Evolutionary conservation across 805 yeast species (phyloP), one percentile per base, ranked within the genome.

Genomic region (Schwanniomyces vanrijiae): DNA sequence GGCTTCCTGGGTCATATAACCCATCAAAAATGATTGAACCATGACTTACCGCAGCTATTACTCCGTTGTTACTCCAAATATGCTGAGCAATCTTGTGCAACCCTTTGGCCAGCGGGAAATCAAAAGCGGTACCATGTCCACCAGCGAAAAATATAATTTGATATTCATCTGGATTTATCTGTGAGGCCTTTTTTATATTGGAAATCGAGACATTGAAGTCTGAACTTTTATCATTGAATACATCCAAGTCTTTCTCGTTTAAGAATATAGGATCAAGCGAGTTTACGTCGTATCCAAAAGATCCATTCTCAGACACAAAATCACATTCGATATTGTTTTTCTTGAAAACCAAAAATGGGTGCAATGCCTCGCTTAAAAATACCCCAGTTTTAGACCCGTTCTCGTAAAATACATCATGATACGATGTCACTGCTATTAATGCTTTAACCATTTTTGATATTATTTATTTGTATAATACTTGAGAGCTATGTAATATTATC

Each of bases 21-120:
- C 68, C 69, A 18, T 70, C 76, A 47, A 81, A 75, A 49, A 81
- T 68, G 22, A 71, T 70, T 14, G 83, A 82, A 11, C 84, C 86
- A 54, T 82, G 85, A 61, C 86, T 81, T 2, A 82, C 86, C 10
- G 85, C 83, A 35, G 81, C 61, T 22, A 81, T 72, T 25, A 80
- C 69, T 40, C 84, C 85, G 20, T 76, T 78, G 16, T 72, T 59
- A 26, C 61, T 65, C 59, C 75, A 77, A 41, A 81, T 70, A 24
- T 67, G 64, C 20, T 66, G 61, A 19, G 80, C 81, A 33, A 78
- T 42, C 20, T 58, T 50, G 44, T 74, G 78, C 47, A 81, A 61
- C 21, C 59, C 70, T 4, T 58, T 59, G 13, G 83, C 82, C 4
- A 58, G 62, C 40, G 82, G 82, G 61, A 69, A 80, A 59, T 82